Percentiles rank a stretch among this genome's conserved stretches.
These are phyloP conservation scores for Amanita phalloides DNA, from an alignment of 768 basidiomycete species.

Conservation along the genomic window DNA sequence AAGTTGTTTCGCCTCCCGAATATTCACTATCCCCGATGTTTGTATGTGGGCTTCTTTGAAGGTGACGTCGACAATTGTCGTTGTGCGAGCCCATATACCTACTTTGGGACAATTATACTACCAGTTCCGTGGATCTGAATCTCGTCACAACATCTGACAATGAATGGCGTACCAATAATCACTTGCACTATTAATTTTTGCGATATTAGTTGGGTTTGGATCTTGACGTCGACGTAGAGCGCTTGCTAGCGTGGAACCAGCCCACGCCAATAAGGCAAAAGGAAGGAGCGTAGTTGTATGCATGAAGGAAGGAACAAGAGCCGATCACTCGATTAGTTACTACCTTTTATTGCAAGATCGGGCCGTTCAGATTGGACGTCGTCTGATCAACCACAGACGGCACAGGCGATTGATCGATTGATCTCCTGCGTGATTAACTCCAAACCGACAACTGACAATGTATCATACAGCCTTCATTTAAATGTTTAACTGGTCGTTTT, in stretches of 20 bases:
- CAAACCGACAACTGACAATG: too few relatives aligned
- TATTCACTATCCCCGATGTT: conserved; percentile 47
- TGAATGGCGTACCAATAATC: neutral
- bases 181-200: neutral
- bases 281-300: neutral
- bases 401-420: too few relatives aligned
- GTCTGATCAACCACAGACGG: too few relatives aligned
- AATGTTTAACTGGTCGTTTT: too few relatives aligned
- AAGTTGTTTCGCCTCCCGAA: conserved; percentile 43
- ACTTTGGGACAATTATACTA: conserved; percentile 6
- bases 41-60: conserved; percentile 31
- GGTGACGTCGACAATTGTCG: neutral
- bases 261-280: neutral
- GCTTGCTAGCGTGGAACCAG: neutral
- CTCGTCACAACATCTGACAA: neutral
- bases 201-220: conserved; percentile 3
- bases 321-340: neutral
- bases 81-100: neutral
- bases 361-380: too few relatives aligned
- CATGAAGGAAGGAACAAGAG: neutral
- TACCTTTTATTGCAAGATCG: too few relatives aligned
- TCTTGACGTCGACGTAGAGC: neutral
- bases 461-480: too few relatives aligned
- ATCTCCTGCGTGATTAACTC: too few relatives aligned
- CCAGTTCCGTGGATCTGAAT: neutral